Percentiles rank a stretch among this genome's conserved stretches.
Conservation (phyloP, 805 yeast genomes). For the Suhomyces sp. region DNA sequence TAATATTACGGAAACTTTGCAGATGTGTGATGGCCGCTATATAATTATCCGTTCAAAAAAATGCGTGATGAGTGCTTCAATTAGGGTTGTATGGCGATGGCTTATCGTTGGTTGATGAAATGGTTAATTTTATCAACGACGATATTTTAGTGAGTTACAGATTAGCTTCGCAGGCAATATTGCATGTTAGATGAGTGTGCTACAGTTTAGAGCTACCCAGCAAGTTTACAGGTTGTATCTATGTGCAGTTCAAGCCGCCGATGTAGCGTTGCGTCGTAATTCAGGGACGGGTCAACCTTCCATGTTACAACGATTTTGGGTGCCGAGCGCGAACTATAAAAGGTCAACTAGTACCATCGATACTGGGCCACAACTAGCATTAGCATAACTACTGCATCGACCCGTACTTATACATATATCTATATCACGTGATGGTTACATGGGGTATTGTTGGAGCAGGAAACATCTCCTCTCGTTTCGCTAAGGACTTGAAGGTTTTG, state of each 20-base stretch:
- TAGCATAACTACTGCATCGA: background rate
- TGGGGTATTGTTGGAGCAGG: conserved; percentile 55
- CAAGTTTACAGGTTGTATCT: background rate
- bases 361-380: background rate
- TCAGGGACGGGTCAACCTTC: background rate
- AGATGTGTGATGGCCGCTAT: background rate
- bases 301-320: background rate
- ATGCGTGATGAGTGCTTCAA: background rate
- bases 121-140: background rate
- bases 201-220: background rate
- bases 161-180: background rate
- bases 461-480: conserved; percentile 45
- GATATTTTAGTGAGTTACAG: background rate
- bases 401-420: background rate
- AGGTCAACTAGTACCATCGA: background rate
- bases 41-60: background rate
- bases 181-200: background rate
- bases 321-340: background rate
- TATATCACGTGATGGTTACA: conserved; percentile 8
- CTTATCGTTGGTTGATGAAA: background rate
- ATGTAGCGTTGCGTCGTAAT: background rate
- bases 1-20: background rate
- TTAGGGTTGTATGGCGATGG: background rate
- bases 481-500: conserved; percentile 30
- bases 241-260: background rate